phyloP scores from a whole-genome alignment of 2,329 filamentous ascomycete species.

The Plenodomus tracheiphilus region DNA sequence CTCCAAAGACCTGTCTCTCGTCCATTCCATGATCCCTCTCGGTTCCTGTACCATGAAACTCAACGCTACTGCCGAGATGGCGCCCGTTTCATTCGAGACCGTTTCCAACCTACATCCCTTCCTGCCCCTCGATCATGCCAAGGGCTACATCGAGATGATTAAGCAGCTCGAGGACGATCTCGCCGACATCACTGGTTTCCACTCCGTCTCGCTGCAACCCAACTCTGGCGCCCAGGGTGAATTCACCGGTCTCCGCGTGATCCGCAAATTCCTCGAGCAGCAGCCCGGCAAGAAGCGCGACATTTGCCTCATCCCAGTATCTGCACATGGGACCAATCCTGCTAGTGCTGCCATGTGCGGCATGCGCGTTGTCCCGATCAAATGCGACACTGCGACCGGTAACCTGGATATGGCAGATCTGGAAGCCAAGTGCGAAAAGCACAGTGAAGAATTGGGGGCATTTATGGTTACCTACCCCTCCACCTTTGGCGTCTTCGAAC shows the following conservation, averaged over 20 bases:
- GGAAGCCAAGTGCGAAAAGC: constrained; percentile 83
- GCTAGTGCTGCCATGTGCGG: constrained; percentile 94
- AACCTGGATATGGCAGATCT: constrained; percentile 89
- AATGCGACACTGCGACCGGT: constrained; percentile 83
- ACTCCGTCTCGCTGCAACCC: constrained; percentile 85
- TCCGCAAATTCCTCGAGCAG: constrained; percentile 79
- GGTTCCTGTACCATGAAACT: constrained; percentile 99
- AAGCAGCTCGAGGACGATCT: constrained; percentile 74
- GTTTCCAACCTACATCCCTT: constrained; percentile 84
- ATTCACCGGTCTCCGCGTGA: constrained; percentile 85
- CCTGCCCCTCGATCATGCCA: constrained; percentile 63
- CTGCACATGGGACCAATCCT: constrained; percentile 94
- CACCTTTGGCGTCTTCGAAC: constrained; percentile 94
- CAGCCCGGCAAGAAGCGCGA: constrained; percentile 72
- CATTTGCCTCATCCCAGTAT: constrained; percentile 92
- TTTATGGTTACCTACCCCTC: constrained; percentile 98
- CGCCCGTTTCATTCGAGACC: constrained; percentile 75
- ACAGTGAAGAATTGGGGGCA: constrained; percentile 81
- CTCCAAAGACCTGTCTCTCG: constrained; percentile 90
- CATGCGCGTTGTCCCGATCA: constrained; percentile 90
- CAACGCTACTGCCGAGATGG: constrained; percentile 92
- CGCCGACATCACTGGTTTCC: constrained; percentile 83
- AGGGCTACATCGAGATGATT: constrained; percentile 73
- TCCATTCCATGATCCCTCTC: constrained; percentile 96
- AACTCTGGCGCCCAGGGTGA: constrained; percentile 97